Evolutionary conservation across 176 grass and related monocot species (phyloP).

Genomic region (Carex pumila): DNA sequence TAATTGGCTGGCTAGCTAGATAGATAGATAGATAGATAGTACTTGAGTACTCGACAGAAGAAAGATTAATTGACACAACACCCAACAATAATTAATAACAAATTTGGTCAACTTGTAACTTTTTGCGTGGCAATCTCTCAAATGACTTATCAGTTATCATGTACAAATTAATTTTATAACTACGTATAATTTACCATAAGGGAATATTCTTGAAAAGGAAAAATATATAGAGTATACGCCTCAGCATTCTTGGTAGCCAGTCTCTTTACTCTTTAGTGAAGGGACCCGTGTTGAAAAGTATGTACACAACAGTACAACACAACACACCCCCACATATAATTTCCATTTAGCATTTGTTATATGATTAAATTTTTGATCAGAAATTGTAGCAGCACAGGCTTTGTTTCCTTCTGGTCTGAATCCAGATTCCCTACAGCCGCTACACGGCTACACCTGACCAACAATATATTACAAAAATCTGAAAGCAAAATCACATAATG

Average conservation of each 20-base stretch:
- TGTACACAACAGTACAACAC: too few relatives aligned
- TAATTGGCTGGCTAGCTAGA: too few relatives aligned
- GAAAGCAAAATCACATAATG: background rate
- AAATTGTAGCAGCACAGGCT: background rate
- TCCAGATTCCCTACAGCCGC: background rate
- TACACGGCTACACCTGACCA: background rate
- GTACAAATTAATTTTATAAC: background rate
- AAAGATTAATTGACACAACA: too few relatives aligned
- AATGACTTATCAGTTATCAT: background rate
- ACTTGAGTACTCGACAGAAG: too few relatives aligned
- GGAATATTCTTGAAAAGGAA: background rate
- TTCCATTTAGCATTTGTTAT: background rate
- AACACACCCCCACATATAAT: background rate
- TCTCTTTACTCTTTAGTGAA: conserved; percentile 18
- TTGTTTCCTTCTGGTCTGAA: background rate
- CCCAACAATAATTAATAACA: too few relatives aligned
- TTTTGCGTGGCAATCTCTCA: background rate
- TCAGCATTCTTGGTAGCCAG: conserved; percentile 12
- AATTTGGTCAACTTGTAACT: background rate
- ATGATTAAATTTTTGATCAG: background rate
- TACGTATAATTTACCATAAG: background rate
- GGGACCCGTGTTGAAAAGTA: background rate
- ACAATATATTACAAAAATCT: background rate
- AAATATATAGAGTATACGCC: background rate
- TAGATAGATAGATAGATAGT: too few relatives aligned